Evolutionary conservation across 2,329 filamentous ascomycete species (phyloP), one percentile per base, ranked within the genome.

Genomic region (Neofusicoccum sp.): DNA sequence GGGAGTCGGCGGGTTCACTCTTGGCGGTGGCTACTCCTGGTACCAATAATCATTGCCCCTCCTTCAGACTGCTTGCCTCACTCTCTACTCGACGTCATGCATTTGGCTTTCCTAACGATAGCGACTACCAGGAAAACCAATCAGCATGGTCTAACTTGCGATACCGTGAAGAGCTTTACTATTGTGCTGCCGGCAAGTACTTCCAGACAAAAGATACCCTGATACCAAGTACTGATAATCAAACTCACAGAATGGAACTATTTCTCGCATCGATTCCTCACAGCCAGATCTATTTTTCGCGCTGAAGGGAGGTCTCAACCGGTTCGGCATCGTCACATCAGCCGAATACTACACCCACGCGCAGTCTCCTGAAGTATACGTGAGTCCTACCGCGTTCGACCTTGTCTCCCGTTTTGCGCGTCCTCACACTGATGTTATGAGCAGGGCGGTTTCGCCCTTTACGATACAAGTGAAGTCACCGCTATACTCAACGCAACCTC

Each of bases 241-340:
- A 14, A 14, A 2, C 8, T 6, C 4, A 3, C 6, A 56, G 51
- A 56, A 56, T 6, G 51, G 51, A 20, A 56, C 51, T 4, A 56
- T 56, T n/a, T 43, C 26, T 4, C 36, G n/a, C 8, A 16, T 56
- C 26, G 38, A 56, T 16, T 43, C 38, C 6, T 61, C 57, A 6
- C 69, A 73, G 31, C 61, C 68, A 0, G 65, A 69, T 26, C 66
- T 75, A 11, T 73, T 69, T 65, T 63, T 64, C 2, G 72, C 71
- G 3, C 65, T 76, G 6, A 74, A 74, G 58, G 71, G 74, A 6
- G 73, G 74, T 7, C 64, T 61, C 9, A 75, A 73, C 63, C 74
- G 76, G 51, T 74, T 76, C 56, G 74, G 71, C 8, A 68, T 76
- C 40, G 70, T 76, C 3, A 75, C 75, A 6, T 54, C 51, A 31